phyloP scores from a whole-genome alignment of 164 flowering plant genomes.

The Liriodendron chinense region DNA sequence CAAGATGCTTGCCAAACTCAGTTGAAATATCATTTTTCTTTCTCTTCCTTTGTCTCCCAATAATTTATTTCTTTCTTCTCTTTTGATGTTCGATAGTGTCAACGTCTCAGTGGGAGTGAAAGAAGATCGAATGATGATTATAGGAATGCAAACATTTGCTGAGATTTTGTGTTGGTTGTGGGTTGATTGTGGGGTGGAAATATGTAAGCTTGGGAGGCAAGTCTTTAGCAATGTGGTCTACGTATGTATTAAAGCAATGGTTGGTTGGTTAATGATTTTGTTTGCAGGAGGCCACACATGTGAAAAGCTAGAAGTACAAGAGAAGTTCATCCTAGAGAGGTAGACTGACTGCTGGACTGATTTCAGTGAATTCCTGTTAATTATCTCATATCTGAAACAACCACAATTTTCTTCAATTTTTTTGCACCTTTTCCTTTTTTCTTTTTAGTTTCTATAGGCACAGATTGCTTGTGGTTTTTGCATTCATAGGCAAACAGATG shows the following conservation, averaged over 20 bases:
- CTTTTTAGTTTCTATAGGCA: too few species aligned
- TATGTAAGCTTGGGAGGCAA: conserved; percentile 45
- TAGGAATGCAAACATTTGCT: conserved; percentile 75
- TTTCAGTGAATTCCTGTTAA: background rate
- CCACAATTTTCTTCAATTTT: too few species aligned
- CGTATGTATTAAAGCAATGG: background rate
- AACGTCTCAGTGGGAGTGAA: conserved; percentile 56
- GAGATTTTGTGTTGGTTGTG: conserved; percentile 78
- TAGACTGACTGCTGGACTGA: conserved; percentile 8
- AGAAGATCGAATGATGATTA: conserved; percentile 70
- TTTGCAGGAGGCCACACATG: conserved; percentile 48
- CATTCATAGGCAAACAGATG: too few species aligned
- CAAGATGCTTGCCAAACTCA: background rate
- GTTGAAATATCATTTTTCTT: background rate
- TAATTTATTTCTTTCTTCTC: conserved; percentile 10
- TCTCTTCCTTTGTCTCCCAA: background rate
- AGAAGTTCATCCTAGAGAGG: conserved; percentile 63
- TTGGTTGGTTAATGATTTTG: conserved; percentile 7
- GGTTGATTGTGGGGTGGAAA: conserved; percentile 82
- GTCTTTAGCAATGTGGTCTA: background rate
- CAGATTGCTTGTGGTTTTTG: too few species aligned
- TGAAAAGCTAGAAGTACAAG: conserved; percentile 60
- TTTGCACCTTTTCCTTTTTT: too few species aligned
- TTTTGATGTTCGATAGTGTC: conserved; percentile 40
- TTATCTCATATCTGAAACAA: too few species aligned